These are phyloP conservation scores for Schwanniomyces pseudopolymorphus DNA, from an alignment of 805 yeast species.

Conservation along the genomic window DNA sequence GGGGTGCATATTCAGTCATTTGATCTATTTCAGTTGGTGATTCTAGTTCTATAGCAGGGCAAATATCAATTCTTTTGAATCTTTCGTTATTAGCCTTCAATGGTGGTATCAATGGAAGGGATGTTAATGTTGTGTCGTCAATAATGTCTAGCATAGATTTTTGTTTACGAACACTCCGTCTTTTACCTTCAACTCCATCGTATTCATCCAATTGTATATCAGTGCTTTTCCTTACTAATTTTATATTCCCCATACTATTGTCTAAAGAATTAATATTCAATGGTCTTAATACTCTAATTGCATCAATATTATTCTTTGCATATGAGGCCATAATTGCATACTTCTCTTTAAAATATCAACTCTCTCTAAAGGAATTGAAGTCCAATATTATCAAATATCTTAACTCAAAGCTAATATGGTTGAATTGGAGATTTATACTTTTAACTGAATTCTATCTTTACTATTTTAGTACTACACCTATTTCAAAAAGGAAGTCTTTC, in stretches of 20 bases:
- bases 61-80: not conserved
- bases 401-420: not conserved
- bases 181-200: not conserved
- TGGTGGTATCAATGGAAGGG: slow-evolving; percentile 56
- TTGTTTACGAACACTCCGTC: slow-evolving; percentile 12
- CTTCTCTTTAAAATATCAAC: not conserved
- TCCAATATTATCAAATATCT: not conserved
- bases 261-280: not conserved
- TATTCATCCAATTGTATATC: not conserved
- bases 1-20: not conserved
- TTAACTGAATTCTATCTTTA: not conserved
- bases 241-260: not conserved
- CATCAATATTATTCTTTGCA: not conserved
- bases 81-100: slow-evolving; percentile 13
- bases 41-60: not conserved
- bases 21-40: too few species aligned
- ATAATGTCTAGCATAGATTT: slow-evolving; percentile 48
- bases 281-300: not conserved
- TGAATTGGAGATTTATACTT: not conserved
- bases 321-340: not conserved
- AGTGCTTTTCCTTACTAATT: not conserved
- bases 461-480: slow-evolving; percentile 3
- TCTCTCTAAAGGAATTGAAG: not conserved
- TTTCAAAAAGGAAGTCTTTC: not conserved
- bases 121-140: slow-evolving; percentile 48